Evolutionary conservation across 2,329 filamentous ascomycete species (phyloP).

Genomic region (Byssoonygena ceratinophila): DNA sequence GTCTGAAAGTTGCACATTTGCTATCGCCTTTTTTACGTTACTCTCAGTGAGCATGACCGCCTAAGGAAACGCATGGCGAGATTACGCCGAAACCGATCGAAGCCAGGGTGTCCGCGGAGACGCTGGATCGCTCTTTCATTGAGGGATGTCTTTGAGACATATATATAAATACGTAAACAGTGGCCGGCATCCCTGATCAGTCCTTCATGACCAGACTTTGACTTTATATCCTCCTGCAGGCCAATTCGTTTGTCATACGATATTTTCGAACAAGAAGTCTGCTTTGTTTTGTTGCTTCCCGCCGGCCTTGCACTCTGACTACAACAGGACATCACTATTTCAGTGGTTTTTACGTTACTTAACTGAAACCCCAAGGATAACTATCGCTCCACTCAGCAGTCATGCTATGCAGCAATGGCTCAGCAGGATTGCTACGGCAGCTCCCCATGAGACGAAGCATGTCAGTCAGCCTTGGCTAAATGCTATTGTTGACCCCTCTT

Average conservation of each 20-base stretch:
- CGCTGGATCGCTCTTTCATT: background rate
- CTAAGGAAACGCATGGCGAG: slow-evolving; percentile 1
- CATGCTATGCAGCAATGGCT: slow-evolving; percentile 4
- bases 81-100: background rate
- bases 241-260: background rate
- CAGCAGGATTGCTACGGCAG: slow-evolving; percentile 7
- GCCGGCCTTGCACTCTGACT: background rate
- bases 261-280: no score
- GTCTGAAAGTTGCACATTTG: background rate
- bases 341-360: background rate
- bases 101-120: slow-evolving; percentile 1
- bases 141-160: background rate
- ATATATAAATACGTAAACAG: no score
- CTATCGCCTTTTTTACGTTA: background rate
- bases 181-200: no score
- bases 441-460: slow-evolving; percentile 2
- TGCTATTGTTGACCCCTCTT: background rate
- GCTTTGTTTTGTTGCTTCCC: background rate
- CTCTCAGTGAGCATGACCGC: no score
- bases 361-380: background rate
- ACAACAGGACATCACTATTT: background rate
- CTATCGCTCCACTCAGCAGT: background rate
- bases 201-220: background rate
- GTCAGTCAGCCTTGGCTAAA: slow-evolving; percentile 2
- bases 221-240: background rate